Evolutionary conservation across 2,329 filamentous ascomycete genomes (phyloP).

Genomic region (Talaromyces atroroseus): DNA sequence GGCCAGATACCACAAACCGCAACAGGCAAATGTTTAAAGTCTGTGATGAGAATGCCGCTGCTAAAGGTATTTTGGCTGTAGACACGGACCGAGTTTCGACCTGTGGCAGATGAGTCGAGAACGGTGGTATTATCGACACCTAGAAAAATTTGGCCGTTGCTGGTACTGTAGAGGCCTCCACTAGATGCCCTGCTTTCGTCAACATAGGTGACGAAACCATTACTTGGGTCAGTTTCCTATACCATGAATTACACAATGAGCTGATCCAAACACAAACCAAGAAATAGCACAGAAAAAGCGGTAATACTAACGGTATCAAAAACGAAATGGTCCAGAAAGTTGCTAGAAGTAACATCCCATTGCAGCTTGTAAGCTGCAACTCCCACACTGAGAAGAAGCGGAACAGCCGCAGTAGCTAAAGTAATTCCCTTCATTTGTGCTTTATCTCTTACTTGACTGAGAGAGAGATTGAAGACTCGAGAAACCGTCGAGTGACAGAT

Average conservation of each 20-base stretch:
- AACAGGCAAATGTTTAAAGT: conserved; percentile 45
- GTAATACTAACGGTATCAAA: conserved; percentile 7
- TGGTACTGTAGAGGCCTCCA: conserved; percentile 36
- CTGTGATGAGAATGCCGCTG: conserved; percentile 43
- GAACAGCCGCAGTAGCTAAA: neutral
- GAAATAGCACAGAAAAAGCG: no score
- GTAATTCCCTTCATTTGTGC: neutral
- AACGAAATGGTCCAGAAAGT: conserved; percentile 9
- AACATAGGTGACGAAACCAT: conserved; percentile 41
- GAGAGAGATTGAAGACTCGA: no score
- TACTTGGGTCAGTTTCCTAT: conserved; percentile 43
- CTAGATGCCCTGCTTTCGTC: conserved; percentile 34
- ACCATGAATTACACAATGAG: neutral
- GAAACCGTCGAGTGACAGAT: no score
- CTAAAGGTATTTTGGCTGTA: conserved; percentile 41
- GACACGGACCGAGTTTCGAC: conserved; percentile 43
- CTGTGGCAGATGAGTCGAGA: conserved; percentile 36
- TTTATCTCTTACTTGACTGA: neutral
- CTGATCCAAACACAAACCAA: neutral
- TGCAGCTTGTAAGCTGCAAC: neutral
- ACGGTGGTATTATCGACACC: conserved; percentile 40
- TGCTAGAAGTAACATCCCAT: conserved; percentile 11
- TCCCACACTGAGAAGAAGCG: neutral
- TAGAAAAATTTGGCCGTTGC: conserved; percentile 36
- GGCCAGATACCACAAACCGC: conserved; percentile 49